Conservation (phyloP, 1,284 basidiomycete species). For the Microbotryomycetes sp. region DNA sequence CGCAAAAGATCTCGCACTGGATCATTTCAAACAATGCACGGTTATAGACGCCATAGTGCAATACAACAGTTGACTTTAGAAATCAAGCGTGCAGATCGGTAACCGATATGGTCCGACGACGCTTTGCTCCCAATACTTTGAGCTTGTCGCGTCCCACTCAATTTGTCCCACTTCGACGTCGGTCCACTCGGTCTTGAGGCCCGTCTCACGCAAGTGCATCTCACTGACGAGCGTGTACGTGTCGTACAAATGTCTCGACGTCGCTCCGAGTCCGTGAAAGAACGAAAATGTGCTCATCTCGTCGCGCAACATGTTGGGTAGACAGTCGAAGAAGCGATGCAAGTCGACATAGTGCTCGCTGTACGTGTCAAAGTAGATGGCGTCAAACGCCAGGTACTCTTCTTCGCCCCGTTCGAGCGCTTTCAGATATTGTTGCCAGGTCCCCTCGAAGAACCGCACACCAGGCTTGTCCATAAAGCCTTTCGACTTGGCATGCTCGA, state of each 20-base stretch:
- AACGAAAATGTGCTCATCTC: constrained; percentile 75
- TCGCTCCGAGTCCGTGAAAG: constrained; percentile 94
- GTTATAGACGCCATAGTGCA: background rate
- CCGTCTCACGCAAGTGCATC: constrained; percentile 73
- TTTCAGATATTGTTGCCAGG: constrained; percentile 80
- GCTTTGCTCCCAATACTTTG: constrained; percentile 25
- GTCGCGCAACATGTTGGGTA: constrained; percentile 72
- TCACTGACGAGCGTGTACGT: constrained; percentile 71
- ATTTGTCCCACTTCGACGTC: constrained; percentile 54
- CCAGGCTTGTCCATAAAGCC: constrained; percentile 70
- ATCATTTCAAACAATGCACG: background rate
- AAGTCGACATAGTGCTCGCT: constrained; percentile 50
- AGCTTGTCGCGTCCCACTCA: constrained; percentile 6
- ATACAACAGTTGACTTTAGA: background rate
- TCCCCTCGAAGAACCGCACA: constrained; percentile 77
- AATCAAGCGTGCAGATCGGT: constrained; percentile 22
- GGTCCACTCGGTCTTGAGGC: constrained; percentile 63
- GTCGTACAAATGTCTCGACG: constrained; percentile 56
- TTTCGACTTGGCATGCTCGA: constrained; percentile 61
- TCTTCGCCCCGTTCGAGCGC: constrained; percentile 50
- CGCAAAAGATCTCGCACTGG: background rate
- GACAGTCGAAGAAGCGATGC: constrained; percentile 69
- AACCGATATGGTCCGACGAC: constrained; percentile 26
- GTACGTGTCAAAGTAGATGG: constrained; percentile 63
- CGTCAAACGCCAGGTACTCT: constrained; percentile 65